A percentile compares a stretch with the other conserved stretches of the same genome.
phyloP scores from a whole-genome alignment of 2,329 filamentous ascomycete species.

The Proliferodiscus dingleyae region DNA sequence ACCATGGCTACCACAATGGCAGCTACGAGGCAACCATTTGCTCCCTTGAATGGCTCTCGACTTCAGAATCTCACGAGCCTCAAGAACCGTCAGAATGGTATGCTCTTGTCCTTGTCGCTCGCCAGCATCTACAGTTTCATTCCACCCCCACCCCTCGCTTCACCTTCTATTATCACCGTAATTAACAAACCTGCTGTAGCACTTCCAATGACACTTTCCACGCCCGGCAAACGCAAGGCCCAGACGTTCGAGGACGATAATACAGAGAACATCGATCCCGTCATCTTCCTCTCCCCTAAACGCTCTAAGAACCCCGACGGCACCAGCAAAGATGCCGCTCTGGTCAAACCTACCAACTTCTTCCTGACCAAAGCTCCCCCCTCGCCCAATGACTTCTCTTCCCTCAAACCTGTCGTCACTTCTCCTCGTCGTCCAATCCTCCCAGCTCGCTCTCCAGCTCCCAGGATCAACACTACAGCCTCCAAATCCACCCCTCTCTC shows the following conservation, averaged over 20 bases:
- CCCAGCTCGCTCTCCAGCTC: conserved; percentile 48
- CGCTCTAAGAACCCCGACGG: conserved; percentile 49
- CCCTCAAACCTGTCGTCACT: conserved; percentile 18
- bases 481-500: conserved; percentile 51
- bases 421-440: conserved; percentile 36
- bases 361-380: conserved; percentile 32
- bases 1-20: conserved; percentile 28
- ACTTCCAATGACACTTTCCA: conserved; percentile 13
- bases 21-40: conserved; percentile 62
- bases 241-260: conserved; percentile 46
- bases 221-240: conserved; percentile 53
- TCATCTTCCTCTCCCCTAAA: conserved; percentile 47
- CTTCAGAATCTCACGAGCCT: conserved; percentile 67
- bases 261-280: conserved; percentile 58
- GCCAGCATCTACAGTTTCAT: conserved; percentile 1
- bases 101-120: too few species aligned
- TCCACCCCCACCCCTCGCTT: not conserved
- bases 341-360: conserved; percentile 28
- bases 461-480: conserved; percentile 40
- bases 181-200: conserved; percentile 21
- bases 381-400: conserved; percentile 26
- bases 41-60: conserved; percentile 63
- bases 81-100: conserved; percentile 76
- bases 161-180: conserved; percentile 29
- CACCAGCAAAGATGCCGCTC: conserved; percentile 26